Base-by-base conservation (phyloP, 2,329 filamentous ascomycete species). In the Chrysosporium queenslandicum region DNA sequence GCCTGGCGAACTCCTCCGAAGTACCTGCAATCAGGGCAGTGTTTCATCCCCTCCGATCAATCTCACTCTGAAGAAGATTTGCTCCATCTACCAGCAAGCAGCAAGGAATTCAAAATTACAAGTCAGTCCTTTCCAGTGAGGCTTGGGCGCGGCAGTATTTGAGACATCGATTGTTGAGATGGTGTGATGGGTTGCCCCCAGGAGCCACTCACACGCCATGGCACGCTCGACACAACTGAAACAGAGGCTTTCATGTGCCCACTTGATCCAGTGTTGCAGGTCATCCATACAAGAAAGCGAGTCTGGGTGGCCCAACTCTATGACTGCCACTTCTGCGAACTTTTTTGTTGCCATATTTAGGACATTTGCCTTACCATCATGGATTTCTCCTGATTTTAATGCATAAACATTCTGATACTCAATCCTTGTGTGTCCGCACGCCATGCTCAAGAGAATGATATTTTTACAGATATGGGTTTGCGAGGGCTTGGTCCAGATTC, bases 331-430 rank as follows among this genome's bases (percentile, higher is more conserved):
- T 46, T 16, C 46, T n/a, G 36, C 20, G 11, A 18, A 42, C n/a
- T 27, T 27, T 29, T 41, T 41, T 47, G 50, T 30, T 52, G 50
- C 42, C 27, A 52, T 40, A 40, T 52, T 52, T 52, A 47, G 50
- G 45, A 21, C 20, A 21, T 32, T 23, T 40, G 12, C 5, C 25
- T 41, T 16, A 25, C 9, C 7, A 29, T 16, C 39, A 23, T 41
- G 39, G 21, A 25, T 6, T 21, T 25, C 37, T 23, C 3, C 18
- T 21, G 18, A 9, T 11, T 18, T 37, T n/a, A 5, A 18, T 14
- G 34, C 34, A 40, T 21, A 40, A 36, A 36, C 9, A 36, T n/a
- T n/a, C n/a, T n/a, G n/a, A n/a, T n/a, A n/a, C n/a, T n/a, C n/a
- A n/a, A n/a, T n/a, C n/a, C n/a, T n/a, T n/a, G n/a, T n/a, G n/a